Percentiles rank a stretch among this genome's conserved stretches.
These are phyloP conservation scores for Teratosphaeria destructans DNA, from an alignment of 2,329 filamentous ascomycete species.

Conservation along the genomic window DNA sequence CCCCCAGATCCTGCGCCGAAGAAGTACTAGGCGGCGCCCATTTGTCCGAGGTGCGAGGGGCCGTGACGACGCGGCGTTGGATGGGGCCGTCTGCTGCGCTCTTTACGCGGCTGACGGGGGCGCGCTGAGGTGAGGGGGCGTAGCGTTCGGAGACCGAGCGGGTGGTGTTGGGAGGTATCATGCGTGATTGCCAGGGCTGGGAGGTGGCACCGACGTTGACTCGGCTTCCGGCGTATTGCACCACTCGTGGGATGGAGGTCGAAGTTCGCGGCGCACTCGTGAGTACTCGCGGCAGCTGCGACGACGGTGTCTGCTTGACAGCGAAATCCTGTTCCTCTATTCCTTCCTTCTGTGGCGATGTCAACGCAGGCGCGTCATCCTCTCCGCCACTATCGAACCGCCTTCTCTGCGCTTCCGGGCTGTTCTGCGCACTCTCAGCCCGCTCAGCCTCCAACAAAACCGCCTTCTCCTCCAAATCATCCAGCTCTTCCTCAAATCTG, in stretches of 20 bases:
- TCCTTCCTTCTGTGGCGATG: not conserved
- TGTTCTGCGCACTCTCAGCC: constrained; percentile 10
- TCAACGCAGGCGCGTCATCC: not conserved
- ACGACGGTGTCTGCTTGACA: not conserved
- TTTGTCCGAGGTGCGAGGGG: constrained; percentile 5
- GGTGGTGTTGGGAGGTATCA: not conserved
- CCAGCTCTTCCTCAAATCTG: constrained; percentile 23
- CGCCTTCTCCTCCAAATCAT: constrained; percentile 16
- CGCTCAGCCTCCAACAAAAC: constrained; percentile 17
- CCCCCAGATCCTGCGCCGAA: constrained; percentile 7
- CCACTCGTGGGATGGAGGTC: constrained; percentile 15
- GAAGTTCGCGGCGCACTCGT: constrained; percentile 17
- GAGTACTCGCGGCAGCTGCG: constrained; percentile 2
- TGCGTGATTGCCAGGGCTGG: constrained; percentile 9
- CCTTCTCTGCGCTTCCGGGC: constrained; percentile 2
- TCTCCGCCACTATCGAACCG: not conserved
- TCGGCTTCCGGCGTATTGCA: constrained; percentile 11
- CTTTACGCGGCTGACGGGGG: constrained; percentile 11
- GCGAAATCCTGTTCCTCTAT: not conserved
- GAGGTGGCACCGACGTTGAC: constrained; percentile 12
- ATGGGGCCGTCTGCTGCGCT: constrained; percentile 13
- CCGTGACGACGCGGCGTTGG: constrained; percentile 2
- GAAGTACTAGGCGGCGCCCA: not conserved
- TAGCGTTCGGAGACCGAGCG: constrained; percentile 6
- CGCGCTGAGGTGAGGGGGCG: constrained; percentile 11